Conservation (phyloP, 2,329 filamentous ascomycete genomes). For the Hypoxylon sp. region DNA sequence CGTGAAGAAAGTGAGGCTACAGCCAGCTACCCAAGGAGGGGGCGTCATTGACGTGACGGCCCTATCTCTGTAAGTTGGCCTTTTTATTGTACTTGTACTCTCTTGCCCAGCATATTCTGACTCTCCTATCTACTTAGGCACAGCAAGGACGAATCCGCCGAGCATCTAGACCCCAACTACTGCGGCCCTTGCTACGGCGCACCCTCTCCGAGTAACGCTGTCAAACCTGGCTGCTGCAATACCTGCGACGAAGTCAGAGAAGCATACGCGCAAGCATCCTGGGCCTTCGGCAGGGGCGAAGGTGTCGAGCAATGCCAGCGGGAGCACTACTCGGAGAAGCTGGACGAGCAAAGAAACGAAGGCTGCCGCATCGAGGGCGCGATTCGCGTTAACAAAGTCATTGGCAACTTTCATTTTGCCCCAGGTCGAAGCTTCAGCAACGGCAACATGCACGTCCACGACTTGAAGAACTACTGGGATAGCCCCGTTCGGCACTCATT, state of each 20-base stretch:
- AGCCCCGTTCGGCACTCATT: conserved; percentile 82
- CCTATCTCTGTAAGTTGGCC: conserved; percentile 68
- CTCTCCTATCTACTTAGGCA: conserved; percentile 61
- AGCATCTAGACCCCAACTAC: conserved; percentile 89
- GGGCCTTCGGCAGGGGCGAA: conserved; percentile 93
- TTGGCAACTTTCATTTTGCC: conserved; percentile 98
- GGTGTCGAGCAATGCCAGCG: conserved; percentile 94
- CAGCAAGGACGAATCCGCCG: conserved; percentile 69
- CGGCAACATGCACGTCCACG: conserved; percentile 96
- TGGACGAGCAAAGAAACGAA: conserved; percentile 88
- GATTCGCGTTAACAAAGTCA: conserved; percentile 95
- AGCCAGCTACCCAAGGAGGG: conserved; percentile 76
- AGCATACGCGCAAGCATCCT: conserved; percentile 86
- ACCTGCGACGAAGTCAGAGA: conserved; percentile 97
- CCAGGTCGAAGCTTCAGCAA: conserved; percentile 96
- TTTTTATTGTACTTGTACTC: background rate
- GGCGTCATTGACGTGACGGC: conserved; percentile 74
- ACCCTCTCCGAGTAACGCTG: conserved; percentile 70
- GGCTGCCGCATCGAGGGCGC: conserved; percentile 93
- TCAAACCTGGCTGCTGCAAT: conserved; percentile 92
- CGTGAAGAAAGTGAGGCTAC: conserved; percentile 87
- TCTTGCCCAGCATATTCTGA: conserved; percentile 7
- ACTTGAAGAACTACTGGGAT: conserved; percentile 94
- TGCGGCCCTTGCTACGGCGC: conserved; percentile 95
- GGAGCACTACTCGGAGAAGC: conserved; percentile 89